These are phyloP conservation scores for Verticillium nonalfalfae DNA, from an alignment of 2,329 filamentous ascomycete genomes.

Conservation along the genomic window DNA sequence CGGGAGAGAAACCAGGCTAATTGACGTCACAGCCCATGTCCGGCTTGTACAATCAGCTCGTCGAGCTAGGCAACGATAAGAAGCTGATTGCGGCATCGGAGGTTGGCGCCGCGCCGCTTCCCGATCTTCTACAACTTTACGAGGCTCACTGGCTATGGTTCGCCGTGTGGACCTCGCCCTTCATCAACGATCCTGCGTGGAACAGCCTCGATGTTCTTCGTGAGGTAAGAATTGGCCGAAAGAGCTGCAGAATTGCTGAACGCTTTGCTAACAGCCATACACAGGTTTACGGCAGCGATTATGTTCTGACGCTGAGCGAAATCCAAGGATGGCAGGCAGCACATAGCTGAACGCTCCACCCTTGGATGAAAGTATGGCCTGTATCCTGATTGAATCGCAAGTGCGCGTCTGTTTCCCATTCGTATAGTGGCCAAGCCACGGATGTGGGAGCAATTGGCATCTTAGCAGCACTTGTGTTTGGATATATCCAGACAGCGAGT, in stretches of 20 bases:
- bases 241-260: background rate
- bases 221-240: slow-evolving; percentile 15
- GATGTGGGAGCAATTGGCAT: too few relatives aligned
- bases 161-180: slow-evolving; percentile 36
- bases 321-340: slow-evolving; percentile 22
- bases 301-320: slow-evolving; percentile 25
- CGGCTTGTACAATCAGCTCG: slow-evolving; percentile 34
- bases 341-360: background rate
- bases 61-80: slow-evolving; percentile 33
- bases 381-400: too few relatives aligned
- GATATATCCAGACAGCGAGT: too few relatives aligned
- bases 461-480: too few relatives aligned
- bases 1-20: background rate
- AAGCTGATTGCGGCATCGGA: slow-evolving; percentile 42
- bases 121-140: slow-evolving; percentile 31
- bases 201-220: slow-evolving; percentile 33
- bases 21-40: slow-evolving; percentile 25
- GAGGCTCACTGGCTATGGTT: slow-evolving; percentile 42
- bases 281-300: slow-evolving; percentile 23
- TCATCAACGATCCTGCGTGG: slow-evolving; percentile 31
- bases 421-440: too few relatives aligned
- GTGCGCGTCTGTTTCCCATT: too few relatives aligned
- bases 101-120: slow-evolving; percentile 38
- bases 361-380: too few relatives aligned
- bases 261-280: background rate